Evolutionary conservation across 73 alveolate species (phyloP), one percentile per base, ranked within the genome.

Genomic region (Tetrahymena malaccensis): DNA sequence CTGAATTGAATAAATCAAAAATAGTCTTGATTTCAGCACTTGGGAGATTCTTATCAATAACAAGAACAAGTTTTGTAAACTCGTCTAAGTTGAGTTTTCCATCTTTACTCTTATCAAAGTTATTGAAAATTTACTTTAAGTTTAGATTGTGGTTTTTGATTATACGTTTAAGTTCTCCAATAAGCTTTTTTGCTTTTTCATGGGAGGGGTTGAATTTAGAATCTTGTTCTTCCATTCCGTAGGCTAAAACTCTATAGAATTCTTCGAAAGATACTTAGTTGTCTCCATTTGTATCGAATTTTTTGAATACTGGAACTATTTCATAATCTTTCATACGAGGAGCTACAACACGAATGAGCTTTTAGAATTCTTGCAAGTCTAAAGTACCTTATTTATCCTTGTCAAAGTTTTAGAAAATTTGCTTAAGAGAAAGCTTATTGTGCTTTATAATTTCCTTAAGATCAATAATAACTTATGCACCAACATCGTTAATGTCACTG

Each of bases 381-480:
- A 95, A 56, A 35, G 93, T 94, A 33, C 97, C 97, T 89, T 95
- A 55, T 89, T 55, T 95, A 55, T 95, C 97, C 55, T 85, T 89
- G 43, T 95, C 97, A 44, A 95, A 95, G 56, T 95, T 95, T 38
- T 85, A 37, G 37, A 95, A 95, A 34, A 95, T 95, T 4, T 95
- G 94, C 19, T 43, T 94, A 12, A 95, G 93, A 43, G 83, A 85
- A 31, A 95, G 83, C 33, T 95, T 95, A 37, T 95, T 95, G 31
- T 94, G 95, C 84, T 95, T 95, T 25, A 95, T 95, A 40, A 95
- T 95, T 95, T 95, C 97, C 43, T 95, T 95, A 22, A 95, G 89
- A 85, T 95, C 97, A 37, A 57, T 55, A 89, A 95, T 95, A 34
- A 95, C 50, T 85, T 94, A 43, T 4, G 85, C 95, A 35, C 95